Percentiles rank a stretch among this genome's conserved stretches.
Conservation (phyloP, 169 alveolate genomes). For the Eimeria tenella region DNA sequence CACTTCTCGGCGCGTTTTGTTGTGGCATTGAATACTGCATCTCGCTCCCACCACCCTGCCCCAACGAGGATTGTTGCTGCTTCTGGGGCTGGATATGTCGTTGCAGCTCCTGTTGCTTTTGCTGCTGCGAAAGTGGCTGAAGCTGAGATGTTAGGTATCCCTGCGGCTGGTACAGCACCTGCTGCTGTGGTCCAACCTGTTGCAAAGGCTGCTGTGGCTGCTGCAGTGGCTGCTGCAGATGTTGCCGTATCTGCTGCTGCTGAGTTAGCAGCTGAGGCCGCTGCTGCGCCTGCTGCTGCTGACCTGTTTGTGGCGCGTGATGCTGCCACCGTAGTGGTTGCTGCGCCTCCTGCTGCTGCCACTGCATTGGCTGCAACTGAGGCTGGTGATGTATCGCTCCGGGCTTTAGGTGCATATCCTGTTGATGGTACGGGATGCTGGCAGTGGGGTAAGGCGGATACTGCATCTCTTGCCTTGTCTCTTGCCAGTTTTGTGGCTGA, state of each 20-base stretch:
- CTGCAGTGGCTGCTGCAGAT: background rate
- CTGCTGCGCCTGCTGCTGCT: too few species aligned
- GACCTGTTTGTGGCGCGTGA: background rate
- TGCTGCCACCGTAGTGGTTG: background rate
- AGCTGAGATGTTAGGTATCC: background rate
- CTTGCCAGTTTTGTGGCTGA: constrained; percentile 12
- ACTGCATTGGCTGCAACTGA: constrained; percentile 5
- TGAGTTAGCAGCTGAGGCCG: too few species aligned
- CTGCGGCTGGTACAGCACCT: background rate
- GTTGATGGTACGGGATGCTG: constrained; percentile 22
- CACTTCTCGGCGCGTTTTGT: background rate
- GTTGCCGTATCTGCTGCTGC: background rate
- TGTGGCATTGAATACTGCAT: background rate
- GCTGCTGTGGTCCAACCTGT: background rate
- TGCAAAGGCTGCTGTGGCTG: background rate
- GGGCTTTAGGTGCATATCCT: background rate
- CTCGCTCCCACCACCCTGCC: background rate
- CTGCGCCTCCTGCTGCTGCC: background rate
- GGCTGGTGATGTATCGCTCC: background rate
- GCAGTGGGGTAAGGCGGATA: background rate
- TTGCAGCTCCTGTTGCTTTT: background rate
- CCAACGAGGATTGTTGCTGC: background rate
- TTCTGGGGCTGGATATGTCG: background rate
- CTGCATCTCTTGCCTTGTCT: constrained; percentile 31
- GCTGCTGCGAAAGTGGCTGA: background rate